Conservation (phyloP, 2,329 filamentous ascomycete species). For the Cordyceps pruinosa region DNA sequence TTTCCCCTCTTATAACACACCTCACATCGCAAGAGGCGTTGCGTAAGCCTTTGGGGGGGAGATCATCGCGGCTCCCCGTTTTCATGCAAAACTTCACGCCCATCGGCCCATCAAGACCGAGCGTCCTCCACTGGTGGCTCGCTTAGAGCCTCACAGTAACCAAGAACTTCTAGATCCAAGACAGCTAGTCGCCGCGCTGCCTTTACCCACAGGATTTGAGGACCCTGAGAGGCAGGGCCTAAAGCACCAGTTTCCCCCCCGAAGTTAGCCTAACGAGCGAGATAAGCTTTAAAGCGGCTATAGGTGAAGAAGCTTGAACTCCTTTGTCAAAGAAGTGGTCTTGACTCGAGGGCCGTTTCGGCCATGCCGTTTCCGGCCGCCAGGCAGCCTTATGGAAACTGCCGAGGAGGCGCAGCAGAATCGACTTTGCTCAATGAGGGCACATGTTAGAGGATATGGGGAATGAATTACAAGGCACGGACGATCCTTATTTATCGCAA, state of each 20-base stretch:
- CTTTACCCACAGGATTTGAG: background rate
- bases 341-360: background rate
- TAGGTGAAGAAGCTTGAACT: background rate
- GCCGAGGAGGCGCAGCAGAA: background rate
- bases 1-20: background rate
- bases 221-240: background rate
- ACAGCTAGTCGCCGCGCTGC: background rate
- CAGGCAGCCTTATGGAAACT: background rate
- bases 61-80: background rate
- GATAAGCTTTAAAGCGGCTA: background rate
- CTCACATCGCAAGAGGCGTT: background rate
- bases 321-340: background rate
- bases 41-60: background rate
- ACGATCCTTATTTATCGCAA: background rate
- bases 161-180: background rate
- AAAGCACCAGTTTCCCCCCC: background rate
- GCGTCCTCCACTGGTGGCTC: background rate
- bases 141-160: background rate
- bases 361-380: background rate
- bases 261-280: background rate
- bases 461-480: background rate
- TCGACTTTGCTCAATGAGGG: background rate
- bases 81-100: background rate
- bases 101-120: background rate
- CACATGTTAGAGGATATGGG: background rate